Evolutionary conservation across 495 filamentous ascomycete genomes (phyloP), one percentile per base, ranked within the genome.

Genomic region (Clavariopsis aquatica): DNA sequence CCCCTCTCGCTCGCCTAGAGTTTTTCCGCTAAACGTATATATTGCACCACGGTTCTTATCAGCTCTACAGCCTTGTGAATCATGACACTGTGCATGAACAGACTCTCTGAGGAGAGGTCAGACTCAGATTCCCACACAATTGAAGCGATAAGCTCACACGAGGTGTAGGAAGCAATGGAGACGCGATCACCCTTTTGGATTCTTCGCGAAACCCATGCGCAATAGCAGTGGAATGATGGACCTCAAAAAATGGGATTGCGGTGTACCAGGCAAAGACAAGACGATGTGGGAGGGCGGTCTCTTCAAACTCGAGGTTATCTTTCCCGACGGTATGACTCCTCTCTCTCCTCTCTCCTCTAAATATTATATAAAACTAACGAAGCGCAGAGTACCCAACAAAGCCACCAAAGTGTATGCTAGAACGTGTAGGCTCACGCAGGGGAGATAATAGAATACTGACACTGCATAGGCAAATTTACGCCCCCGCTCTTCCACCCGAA

Each of bases 401-500:
- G 74, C 94, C 94, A 27, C 94, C 94, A 0, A 99, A 99, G 77
- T 99, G 94, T 96, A 84, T 53, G 59, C 26, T 13, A 31, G 10
- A n/a, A n/a, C 24, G 4, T 2, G 8, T n/a, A 36, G 24, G 9
- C 34, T 19, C 24, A 29, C 1, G 4, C n/a, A 15, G 9, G 4
- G 47, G 19, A 24, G 45, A 47, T 23, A n/a, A 52, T 17, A 27
- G 41, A 57, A 26, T 45, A 15, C 36, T 64, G 38, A 52, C 12
- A 49, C 1, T 49, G 29, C 15, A 19, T 70, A 98, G 93, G 93
- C 87, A 96, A 96, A 85, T 99, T 99, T 71, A 83, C 87, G 0
- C 94, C 94, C 7, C 92, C 94, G 2, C 88, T 99, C 15, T 99
- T 98, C 81, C 94, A 99, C 74, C 94, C 94, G 0, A 99, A 99